Evolutionary conservation across 2,329 filamentous ascomycete species (phyloP).

Genomic region (Dactylella cylindrospora): DNA sequence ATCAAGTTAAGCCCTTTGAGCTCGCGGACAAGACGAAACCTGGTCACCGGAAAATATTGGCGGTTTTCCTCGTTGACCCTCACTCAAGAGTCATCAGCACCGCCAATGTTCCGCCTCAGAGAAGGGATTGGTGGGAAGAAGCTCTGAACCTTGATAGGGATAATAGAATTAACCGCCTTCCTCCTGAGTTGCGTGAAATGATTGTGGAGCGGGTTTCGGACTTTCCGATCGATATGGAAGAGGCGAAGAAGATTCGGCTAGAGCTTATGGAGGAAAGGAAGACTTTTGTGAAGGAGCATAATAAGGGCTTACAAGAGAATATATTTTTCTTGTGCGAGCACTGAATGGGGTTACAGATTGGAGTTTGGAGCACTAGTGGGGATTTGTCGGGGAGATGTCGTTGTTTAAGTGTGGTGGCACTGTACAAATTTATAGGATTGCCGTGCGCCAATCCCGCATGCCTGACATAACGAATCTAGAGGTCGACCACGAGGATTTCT

Average conservation of each 20-base stretch:
- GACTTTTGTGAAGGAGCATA: constrained; percentile 9
- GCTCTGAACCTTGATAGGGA: not conserved
- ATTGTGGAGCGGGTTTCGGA: constrained; percentile 4
- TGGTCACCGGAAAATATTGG: constrained; percentile 61
- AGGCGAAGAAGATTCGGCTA: constrained; percentile 3
- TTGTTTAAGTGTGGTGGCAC: no score
- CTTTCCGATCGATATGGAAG: constrained; percentile 8
- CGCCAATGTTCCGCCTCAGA: constrained; percentile 51
- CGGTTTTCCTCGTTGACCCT: constrained; percentile 64
- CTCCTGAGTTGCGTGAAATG: constrained; percentile 13
- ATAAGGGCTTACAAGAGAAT: constrained; percentile 2
- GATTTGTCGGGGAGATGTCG: no score
- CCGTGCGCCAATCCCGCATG: no score
- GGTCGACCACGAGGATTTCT: no score
- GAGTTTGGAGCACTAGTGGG: no score
- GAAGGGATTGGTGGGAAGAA: constrained; percentile 50
- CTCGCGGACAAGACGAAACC: constrained; percentile 57
- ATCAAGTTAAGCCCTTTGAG: constrained; percentile 58
- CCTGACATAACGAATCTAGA: no score
- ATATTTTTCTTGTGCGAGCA: constrained; percentile 19
- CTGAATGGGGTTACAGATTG: no score
- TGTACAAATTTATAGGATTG: no score
- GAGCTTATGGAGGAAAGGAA: constrained; percentile 22
- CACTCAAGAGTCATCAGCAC: constrained; percentile 49
- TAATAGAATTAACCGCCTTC: constrained; percentile 7